phyloP scores from a whole-genome alignment of 768 basidiomycete genomes.

The Hypsizygus marmoreus region DNA sequence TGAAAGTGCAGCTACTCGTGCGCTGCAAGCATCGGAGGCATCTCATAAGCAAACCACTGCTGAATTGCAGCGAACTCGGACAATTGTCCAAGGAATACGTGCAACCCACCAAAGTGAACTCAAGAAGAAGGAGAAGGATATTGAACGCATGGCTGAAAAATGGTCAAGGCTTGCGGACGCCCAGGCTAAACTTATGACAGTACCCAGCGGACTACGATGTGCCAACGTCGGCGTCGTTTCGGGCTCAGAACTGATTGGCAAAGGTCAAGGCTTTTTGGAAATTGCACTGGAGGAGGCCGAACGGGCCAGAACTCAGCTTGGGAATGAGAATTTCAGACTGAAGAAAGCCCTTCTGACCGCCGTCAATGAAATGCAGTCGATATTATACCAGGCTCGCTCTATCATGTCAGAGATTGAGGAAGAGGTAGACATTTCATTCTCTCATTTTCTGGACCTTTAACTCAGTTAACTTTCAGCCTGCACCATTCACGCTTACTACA shows the following conservation, averaged over 20 bases:
- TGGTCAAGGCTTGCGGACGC: slow-evolving; percentile 73
- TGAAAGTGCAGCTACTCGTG: slow-evolving; percentile 50
- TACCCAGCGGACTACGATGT: slow-evolving; percentile 54
- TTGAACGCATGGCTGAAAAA: slow-evolving; percentile 72
- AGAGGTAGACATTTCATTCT: slow-evolving; percentile 38
- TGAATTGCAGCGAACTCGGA: slow-evolving; percentile 75
- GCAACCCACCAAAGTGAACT: slow-evolving; percentile 69
- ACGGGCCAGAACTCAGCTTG: slow-evolving; percentile 57
- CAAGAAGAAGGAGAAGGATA: slow-evolving; percentile 81
- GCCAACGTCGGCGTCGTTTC: slow-evolving; percentile 52
- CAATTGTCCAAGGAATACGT: slow-evolving; percentile 67
- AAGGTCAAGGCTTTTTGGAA: slow-evolving; percentile 60
- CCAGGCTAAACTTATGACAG: slow-evolving; percentile 57
- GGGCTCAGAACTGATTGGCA: slow-evolving; percentile 46
- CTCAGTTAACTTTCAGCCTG: slow-evolving; percentile 34
- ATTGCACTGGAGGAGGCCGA: slow-evolving; percentile 75
- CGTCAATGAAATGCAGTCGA: slow-evolving; percentile 64
- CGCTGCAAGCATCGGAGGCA: slow-evolving; percentile 59
- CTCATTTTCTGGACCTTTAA: slow-evolving; percentile 6
- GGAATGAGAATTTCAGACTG: slow-evolving; percentile 65
- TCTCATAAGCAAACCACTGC: slow-evolving; percentile 70
- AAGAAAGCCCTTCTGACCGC: slow-evolving; percentile 60
- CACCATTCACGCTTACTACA: slow-evolving; percentile 43
- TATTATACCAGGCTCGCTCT: slow-evolving; percentile 48
- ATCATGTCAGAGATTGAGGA: slow-evolving; percentile 43